Evolutionary conservation across 129 eudicot species (phyloP).

Genomic region (Artemisia tridentata): DNA sequence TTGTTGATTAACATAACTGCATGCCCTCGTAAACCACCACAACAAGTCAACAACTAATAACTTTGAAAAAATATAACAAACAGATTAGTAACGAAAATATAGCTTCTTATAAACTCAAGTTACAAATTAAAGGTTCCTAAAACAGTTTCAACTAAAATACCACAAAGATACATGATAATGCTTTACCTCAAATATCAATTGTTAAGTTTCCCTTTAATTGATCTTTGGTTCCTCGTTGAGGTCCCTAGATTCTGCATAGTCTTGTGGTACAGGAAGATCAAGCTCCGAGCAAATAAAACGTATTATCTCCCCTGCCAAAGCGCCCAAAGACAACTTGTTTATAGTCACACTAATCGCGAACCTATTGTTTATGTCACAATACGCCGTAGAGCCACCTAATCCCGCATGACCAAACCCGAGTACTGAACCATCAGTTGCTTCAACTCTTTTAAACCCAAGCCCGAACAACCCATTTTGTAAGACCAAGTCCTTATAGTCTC

Average conservation of each 20-base stretch:
- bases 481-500: constrained; percentile 53
- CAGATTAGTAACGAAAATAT: no score
- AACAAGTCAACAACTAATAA: no score
- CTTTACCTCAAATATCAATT: background rate
- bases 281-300: constrained; percentile 74
- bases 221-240: constrained; percentile 24
- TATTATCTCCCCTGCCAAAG: constrained; percentile 54
- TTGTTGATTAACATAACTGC: no score
- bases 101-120: no score
- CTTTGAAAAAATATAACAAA: no score
- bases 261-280: constrained; percentile 57
- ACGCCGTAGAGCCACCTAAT: constrained; percentile 84
- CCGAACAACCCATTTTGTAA: constrained; percentile 59
- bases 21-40: no score
- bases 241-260: constrained; percentile 42
- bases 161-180: background rate
- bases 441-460: constrained; percentile 60
- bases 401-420: constrained; percentile 89
- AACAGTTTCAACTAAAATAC: background rate
- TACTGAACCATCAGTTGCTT: constrained; percentile 50
- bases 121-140: background rate
- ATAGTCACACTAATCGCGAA: constrained; percentile 71
- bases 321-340: constrained; percentile 68
- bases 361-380: constrained; percentile 55
- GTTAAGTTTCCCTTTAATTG: constrained; percentile 37